Conservation (phyloP, 768 basidiomycete species). For the Macrolepiota albuminosa region DNA sequence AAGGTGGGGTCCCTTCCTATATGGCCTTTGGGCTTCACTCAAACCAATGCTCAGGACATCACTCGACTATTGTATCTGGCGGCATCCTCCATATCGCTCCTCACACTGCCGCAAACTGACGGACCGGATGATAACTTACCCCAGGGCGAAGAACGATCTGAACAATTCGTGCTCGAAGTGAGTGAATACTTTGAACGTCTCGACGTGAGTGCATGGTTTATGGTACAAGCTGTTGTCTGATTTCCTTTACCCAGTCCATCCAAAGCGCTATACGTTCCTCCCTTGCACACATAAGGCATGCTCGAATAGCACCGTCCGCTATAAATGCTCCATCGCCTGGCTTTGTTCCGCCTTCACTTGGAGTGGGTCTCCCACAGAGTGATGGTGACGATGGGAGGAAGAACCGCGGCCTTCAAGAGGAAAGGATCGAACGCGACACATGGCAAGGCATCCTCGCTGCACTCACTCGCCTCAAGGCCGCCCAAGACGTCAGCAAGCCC, state of each 20-base stretch:
- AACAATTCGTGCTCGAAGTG: constrained; percentile 81
- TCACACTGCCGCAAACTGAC: constrained; percentile 83
- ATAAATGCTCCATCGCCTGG: constrained; percentile 72
- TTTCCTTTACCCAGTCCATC: constrained; percentile 45
- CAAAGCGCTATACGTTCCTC: constrained; percentile 74
- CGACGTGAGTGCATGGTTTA: constrained; percentile 45
- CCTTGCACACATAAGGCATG: constrained; percentile 75
- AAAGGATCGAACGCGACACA: constrained; percentile 68
- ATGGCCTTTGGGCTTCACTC: background rate
- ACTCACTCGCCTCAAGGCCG: constrained; percentile 56
- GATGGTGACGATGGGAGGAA: constrained; percentile 28
- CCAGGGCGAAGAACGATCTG: constrained; percentile 78
- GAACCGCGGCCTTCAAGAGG: constrained; percentile 71
- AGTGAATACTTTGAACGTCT: constrained; percentile 83
- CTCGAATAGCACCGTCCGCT: constrained; percentile 83
- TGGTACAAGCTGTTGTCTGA: background rate
- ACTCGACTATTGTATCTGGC: constrained; percentile 70
- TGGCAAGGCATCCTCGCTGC: constrained; percentile 74
- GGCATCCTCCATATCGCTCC: constrained; percentile 71
- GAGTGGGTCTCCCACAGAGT: constrained; percentile 61
- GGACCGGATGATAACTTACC: constrained; percentile 61
- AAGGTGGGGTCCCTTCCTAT: constrained; percentile 40
- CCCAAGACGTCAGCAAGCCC: constrained; percentile 22
- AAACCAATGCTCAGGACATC: constrained; percentile 55
- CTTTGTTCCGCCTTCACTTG: constrained; percentile 74